Evolutionary conservation across 306 rosid species (phyloP).

Genomic region (Cicer chorassanicum): DNA sequence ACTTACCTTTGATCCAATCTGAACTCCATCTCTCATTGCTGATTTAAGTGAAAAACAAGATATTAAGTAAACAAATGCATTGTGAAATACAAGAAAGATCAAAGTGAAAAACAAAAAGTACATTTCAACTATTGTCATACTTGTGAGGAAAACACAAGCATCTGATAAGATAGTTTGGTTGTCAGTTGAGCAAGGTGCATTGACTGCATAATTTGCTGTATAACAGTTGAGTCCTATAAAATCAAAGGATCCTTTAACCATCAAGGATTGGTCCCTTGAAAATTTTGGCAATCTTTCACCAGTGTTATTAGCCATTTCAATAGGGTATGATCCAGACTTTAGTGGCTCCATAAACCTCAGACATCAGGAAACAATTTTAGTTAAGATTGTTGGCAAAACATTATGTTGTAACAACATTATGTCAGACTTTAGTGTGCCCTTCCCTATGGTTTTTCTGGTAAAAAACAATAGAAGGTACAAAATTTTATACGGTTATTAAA

Average conservation of each 20-base stretch:
- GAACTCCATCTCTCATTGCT: conserved; percentile 39
- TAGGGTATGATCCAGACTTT: conserved; percentile 57
- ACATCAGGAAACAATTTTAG: background rate
- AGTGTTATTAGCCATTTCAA: conserved; percentile 35
- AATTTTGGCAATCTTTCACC: conserved; percentile 52
- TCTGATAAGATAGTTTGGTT: conserved; percentile 38
- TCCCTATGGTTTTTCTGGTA: too few relatives aligned
- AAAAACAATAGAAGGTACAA: too few relatives aligned
- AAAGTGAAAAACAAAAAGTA: conserved; percentile 14
- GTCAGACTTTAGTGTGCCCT: too few relatives aligned
- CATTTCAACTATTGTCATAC: conserved; percentile 41
- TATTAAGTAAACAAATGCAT: background rate
- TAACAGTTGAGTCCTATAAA: conserved; percentile 62
- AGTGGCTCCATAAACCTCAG: conserved; percentile 52
- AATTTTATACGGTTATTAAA: too few relatives aligned
- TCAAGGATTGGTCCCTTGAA: conserved; percentile 45
- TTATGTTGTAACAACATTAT: background rate
- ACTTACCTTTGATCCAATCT: conserved; percentile 42
- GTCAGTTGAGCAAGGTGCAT: conserved; percentile 28
- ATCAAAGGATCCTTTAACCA: conserved; percentile 53
- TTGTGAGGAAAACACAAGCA: conserved; percentile 19
- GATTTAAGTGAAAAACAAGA: conserved; percentile 22
- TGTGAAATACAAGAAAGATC: background rate
- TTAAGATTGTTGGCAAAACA: background rate
- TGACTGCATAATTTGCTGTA: conserved; percentile 36